These are phyloP conservation scores for Crithidia bombi DNA, from an alignment of 208 protist species.

Conservation along the genomic window DNA sequence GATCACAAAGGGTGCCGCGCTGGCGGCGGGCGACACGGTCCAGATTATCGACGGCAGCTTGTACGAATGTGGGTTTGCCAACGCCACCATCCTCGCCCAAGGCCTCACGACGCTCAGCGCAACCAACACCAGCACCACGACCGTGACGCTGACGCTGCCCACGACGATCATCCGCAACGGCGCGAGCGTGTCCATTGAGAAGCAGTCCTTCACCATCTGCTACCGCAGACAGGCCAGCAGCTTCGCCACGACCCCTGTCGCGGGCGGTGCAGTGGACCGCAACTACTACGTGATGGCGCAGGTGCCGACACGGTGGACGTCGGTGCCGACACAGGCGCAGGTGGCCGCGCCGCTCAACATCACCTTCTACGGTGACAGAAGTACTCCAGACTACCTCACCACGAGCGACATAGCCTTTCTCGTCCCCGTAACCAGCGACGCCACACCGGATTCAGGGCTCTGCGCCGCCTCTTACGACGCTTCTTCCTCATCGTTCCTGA, in stretches of 20 bases:
- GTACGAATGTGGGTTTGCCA: slow-evolving; percentile 81
- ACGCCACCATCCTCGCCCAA: slow-evolving; percentile 62
- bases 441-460: slow-evolving; percentile 11
- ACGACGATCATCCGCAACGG: slow-evolving; percentile 9
- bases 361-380: slow-evolving; percentile 57
- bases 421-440: slow-evolving; percentile 30
- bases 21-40: slow-evolving; percentile 50
- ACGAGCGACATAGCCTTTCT: slow-evolving; percentile 66
- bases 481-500: background rate
- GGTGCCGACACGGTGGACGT: slow-evolving; percentile 59
- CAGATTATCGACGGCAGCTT: slow-evolving; percentile 75
- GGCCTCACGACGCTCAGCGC: slow-evolving; percentile 31
- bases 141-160: slow-evolving; percentile 26
- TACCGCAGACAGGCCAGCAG: slow-evolving; percentile 60
- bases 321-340: slow-evolving; percentile 61
- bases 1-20: background rate
- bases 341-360: slow-evolving; percentile 49
- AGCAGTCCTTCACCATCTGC: slow-evolving; percentile 67
- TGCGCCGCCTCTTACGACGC: background rate
- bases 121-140: slow-evolving; percentile 10
- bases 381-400: slow-evolving; percentile 46
- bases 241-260: slow-evolving; percentile 73
- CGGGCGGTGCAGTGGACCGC: slow-evolving; percentile 40
- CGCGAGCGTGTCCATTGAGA: background rate
- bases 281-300: slow-evolving; percentile 58